Evolutionary conservation across 768 basidiomycete genomes (phyloP), one percentile per base, ranked within the genome.

Genomic region (Russula emetica): DNA sequence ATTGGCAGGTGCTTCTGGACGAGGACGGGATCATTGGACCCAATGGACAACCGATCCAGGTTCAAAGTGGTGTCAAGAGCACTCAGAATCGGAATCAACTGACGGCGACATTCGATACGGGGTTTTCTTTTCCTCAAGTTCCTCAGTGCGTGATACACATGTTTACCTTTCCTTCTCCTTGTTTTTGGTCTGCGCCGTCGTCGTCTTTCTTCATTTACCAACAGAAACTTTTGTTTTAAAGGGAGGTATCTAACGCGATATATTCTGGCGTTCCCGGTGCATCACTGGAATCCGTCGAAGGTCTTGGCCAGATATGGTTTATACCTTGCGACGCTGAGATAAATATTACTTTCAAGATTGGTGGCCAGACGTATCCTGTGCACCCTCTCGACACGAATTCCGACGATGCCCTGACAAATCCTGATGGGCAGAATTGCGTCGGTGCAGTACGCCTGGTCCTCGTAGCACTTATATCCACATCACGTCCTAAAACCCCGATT

Each of bases 81-180:
- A 47, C 45, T 22, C 45, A n/a, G n/a, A 47, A 47, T 24, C 45
- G 10, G 45, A 47, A 47, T 47, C n/a, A 22, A 47, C 22, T 47
- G 22, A 47, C 22, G 22, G n/a, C 45, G 45, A 22, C 13, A 4
- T 13, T 47, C 11, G 45, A 47, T 11, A 64, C 71, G 32, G 71
- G 74, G 3, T 76, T 71, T 66, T 71, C 74, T 2, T 61, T 76
- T 18, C 70, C 76, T 6, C 76, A 76, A 58, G 74, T 77, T 26
- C 72, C 74, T 1, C 62, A 64, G 72, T 73, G 53, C 42, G 70
- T 70, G 13, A 47, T 2, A 47, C 45, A 47, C 11, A 13, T 45
- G 9, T n/a, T n/a, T n/a, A n/a, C 44, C 8, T 9, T n/a, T 9
- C n/a, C 20, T n/a, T 45, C 44, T 10, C 10, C 4, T 13, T n/a